Conservation (phyloP, 225 moss, liverwort and hornwort genomes). For the Bryoerythrophyllum caledonicum region DNA sequence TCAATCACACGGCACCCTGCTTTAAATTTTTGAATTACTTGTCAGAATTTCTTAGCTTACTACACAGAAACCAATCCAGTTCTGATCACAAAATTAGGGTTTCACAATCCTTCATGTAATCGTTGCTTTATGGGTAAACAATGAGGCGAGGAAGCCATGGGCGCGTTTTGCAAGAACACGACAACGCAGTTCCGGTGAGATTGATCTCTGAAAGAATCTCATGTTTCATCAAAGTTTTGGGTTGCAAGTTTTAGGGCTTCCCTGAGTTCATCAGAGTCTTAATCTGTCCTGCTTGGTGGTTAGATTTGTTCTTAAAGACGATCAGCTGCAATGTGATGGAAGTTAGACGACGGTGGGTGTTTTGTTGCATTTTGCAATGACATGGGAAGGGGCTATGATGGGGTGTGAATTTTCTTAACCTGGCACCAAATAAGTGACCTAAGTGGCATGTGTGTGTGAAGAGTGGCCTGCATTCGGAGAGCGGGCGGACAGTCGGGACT, state of each 20-base stretch:
- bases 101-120: not conserved
- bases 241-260: not conserved
- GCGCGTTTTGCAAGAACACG: not conserved
- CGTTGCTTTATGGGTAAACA: not conserved
- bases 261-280: not conserved
- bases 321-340: not conserved
- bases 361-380: not conserved
- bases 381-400: too few relatives aligned
- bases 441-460: not conserved
- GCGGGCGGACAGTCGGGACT: not conserved
- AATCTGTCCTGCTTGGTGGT: not conserved
- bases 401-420: not conserved
- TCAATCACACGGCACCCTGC: not conserved
- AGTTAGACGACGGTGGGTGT: not conserved
- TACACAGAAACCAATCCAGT: not conserved
- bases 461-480: not conserved
- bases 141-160: constrained; percentile 35
- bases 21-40: not conserved
- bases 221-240: not conserved
- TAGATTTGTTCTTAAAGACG: not conserved
- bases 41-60: not conserved
- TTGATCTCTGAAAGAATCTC: not conserved
- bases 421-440: too few relatives aligned
- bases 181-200: constrained; percentile 24
- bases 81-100: not conserved